These are phyloP conservation scores for Ichthyophonus hoferi DNA, from an alignment of 208 protist species.

Conservation along the genomic window DNA sequence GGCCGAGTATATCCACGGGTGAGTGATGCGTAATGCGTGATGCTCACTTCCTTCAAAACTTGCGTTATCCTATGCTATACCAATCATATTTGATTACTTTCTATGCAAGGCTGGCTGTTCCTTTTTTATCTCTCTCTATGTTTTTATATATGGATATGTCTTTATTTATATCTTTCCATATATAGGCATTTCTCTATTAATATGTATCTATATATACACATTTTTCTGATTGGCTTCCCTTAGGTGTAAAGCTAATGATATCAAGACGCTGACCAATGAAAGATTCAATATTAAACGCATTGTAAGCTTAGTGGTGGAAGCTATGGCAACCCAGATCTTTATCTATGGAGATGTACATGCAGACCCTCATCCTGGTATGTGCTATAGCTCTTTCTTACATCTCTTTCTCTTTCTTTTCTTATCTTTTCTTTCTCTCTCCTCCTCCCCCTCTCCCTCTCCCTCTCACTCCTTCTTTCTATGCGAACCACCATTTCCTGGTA, in stretches of 20 bases:
- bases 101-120: background rate
- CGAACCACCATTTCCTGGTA: no score
- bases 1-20: slow-evolving; percentile 81
- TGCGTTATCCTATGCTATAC: no score
- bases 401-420: no score
- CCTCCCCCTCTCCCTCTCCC: no score
- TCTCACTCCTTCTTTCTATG: no score
- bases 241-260: background rate
- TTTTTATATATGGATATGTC: background rate
- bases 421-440: no score
- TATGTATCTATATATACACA: background rate
- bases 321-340: background rate
- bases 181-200: background rate
- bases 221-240: background rate
- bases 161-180: background rate
- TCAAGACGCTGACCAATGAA: background rate
- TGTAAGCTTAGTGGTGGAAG: background rate
- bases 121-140: background rate
- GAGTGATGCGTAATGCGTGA: no score
- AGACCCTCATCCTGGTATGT: background rate
- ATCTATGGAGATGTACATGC: background rate
- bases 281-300: background rate
- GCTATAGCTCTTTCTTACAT: no score
- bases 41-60: no score
- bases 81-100: no score